Base-by-base conservation (phyloP, 192 early-diverging fungal genomes). In the Linnemannia elongata region DNA sequence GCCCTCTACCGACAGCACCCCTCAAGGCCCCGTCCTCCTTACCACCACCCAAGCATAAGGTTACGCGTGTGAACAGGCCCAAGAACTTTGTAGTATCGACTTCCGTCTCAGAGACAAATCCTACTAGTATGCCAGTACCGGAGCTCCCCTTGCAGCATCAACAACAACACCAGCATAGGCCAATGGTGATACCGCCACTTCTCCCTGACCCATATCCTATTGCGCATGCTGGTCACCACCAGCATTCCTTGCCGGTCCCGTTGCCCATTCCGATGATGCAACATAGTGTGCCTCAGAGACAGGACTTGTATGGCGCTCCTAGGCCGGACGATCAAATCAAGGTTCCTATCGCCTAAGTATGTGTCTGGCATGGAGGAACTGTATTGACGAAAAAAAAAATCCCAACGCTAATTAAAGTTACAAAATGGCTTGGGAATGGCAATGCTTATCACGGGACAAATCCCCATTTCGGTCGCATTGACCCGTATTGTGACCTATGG, bases 1-100 rank as follows among this genome's bases (percentile, higher is more conserved):
- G 36, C 20, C 52, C 38, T 1, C 74, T 20, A 18, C 33, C 74
- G 10, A 6, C 74, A 55, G 4, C 74, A 35, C 24, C 33, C 4
- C 20, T 33, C 33, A 52, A 52, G 17, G n/a, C 54, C 0, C 30
- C 54, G 9, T 36, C 76, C 8, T 76, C 85, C 35, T 44, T 80
- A 13, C 76, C 80, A 12, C 85, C 85, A 10, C 85, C 80, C 66
- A 87, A 78, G 72, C 85, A 87, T 30, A 81, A 57, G 20, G 74
- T 87, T 30, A 81, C 70, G 3, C 69, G 76, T 12, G 85, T 87
- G 12, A 81, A 52, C 44, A 57, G 85, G 54, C 85, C 85, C 6
- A 81, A 81, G 18, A 76, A 78, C 18, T 87, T 87, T 66, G 81
- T 76, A 1, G 71, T 87, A 20, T 60, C 79, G 57, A n/a, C 42